Percentiles rank a stretch among this genome's conserved stretches.
Evolutionary conservation across 1,139 yeast species (phyloP).

Genomic region (Protomyces inouyei): DNA sequence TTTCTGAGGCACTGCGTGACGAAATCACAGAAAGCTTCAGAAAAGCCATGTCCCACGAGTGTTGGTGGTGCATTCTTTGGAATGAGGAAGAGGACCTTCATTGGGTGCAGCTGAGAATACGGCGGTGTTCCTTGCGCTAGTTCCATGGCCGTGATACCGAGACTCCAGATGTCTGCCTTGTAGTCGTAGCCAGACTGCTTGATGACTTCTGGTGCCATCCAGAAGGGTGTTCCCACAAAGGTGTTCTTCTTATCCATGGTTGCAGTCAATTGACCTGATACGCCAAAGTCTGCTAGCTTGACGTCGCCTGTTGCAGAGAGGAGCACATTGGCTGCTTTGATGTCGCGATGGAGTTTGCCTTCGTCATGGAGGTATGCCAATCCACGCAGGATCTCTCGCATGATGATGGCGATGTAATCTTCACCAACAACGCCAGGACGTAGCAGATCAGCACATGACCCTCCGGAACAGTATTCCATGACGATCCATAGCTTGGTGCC

Average conservation of each 20-base stretch:
- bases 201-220: constrained; percentile 93
- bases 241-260: constrained; percentile 59
- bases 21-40: constrained; percentile 56
- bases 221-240: constrained; percentile 83
- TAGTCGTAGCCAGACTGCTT: constrained; percentile 53
- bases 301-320: constrained; percentile 59
- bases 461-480: constrained; percentile 92
- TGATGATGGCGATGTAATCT: constrained; percentile 53
- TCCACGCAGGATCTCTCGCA: constrained; percentile 59
- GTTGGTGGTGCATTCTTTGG: constrained; percentile 66
- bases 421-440: constrained; percentile 54
- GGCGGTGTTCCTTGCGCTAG: constrained; percentile 72
- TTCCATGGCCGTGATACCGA: constrained; percentile 78
- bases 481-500: constrained; percentile 75
- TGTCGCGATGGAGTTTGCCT: constrained; percentile 74
- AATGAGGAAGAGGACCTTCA: constrained; percentile 67
- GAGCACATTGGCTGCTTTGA: constrained; percentile 76
- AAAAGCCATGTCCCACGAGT: constrained; percentile 46
- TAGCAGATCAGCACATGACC: constrained; percentile 74
- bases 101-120: constrained; percentile 60
- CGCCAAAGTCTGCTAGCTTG: constrained; percentile 83
- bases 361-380: constrained; percentile 67
- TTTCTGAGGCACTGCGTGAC: constrained; percentile 56
- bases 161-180: constrained; percentile 84
- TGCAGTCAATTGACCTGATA: constrained; percentile 69